Percentiles rank a stretch among this genome's conserved stretches.
Conservation (phyloP, 2,329 filamentous ascomycete species). For the Scortechinia acanthostroma region DNA sequence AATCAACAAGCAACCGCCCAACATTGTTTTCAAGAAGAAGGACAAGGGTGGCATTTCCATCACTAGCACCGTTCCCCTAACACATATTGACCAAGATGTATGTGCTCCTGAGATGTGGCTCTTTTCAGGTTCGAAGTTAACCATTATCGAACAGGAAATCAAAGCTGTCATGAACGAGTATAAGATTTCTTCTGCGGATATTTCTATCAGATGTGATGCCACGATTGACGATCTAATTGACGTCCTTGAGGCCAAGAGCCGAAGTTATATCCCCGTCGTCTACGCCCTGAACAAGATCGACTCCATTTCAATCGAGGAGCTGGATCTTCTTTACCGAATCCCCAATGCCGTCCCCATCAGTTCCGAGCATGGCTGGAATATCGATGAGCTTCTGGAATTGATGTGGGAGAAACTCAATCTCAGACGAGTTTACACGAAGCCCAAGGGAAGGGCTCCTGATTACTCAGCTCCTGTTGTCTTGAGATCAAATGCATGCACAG, state of each 20-base stretch:
- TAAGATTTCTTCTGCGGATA: constrained; percentile 90
- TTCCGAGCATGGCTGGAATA: constrained; percentile 94
- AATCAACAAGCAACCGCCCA: constrained; percentile 93
- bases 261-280: constrained; percentile 96
- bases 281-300: constrained; percentile 99
- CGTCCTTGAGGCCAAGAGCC: constrained; percentile 83
- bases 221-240: constrained; percentile 97
- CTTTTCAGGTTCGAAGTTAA: no score
- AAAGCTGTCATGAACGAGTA: constrained; percentile 97
- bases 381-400: constrained; percentile 90
- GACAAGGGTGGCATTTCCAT: constrained; percentile 96
- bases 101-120: no score
- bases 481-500: constrained; percentile 72
- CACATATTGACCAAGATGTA: constrained; percentile 82
- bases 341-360: constrained; percentile 96
- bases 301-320: constrained; percentile 92
- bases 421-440: constrained; percentile 92
- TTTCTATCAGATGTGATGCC: constrained; percentile 94
- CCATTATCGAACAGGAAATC: constrained; percentile 51
- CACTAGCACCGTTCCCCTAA: constrained; percentile 85
- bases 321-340: constrained; percentile 92
- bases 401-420: constrained; percentile 97
- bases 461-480: constrained; percentile 88
- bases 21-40: constrained; percentile 99
- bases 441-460: constrained; percentile 89